A percentile compares a stretch with the other conserved stretches of the same genome.
Evolutionary conservation across 2,329 filamentous ascomycete species (phyloP).

Genomic region (Aspergillus niger): DNA sequence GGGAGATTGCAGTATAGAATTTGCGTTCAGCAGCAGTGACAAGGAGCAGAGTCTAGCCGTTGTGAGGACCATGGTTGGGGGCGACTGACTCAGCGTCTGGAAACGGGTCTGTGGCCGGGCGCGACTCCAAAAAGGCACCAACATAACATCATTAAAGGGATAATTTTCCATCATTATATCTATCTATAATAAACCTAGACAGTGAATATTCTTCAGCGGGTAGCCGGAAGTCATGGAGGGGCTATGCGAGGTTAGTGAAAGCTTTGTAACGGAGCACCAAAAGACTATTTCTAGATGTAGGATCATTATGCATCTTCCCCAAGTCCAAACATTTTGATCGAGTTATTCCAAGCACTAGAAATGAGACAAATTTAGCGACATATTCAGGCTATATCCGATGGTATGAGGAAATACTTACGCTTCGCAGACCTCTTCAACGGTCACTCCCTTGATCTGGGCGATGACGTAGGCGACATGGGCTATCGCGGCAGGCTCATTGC

Average conservation of each 20-base stretch:
- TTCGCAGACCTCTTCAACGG: constrained; percentile 81
- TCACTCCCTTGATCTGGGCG: constrained; percentile 78
- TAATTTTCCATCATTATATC: neutral
- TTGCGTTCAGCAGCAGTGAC: neutral
- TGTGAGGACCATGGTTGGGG: neutral
- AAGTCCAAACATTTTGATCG: constrained; percentile 74
- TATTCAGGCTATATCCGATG: neutral
- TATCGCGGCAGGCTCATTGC: constrained; percentile 91
- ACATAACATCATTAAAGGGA: neutral
- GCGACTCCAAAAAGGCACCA: neutral
- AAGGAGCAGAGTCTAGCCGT: neutral
- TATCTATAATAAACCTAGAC: neutral
- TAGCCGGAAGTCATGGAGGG: neutral
- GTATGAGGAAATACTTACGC: constrained; percentile 52
- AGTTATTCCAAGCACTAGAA: constrained; percentile 73
- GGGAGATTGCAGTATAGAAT: neutral
- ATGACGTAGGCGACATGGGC: constrained; percentile 85
- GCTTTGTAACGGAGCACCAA: neutral
- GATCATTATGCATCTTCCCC: constrained; percentile 46
- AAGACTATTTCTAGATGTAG: neutral
- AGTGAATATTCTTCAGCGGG: neutral
- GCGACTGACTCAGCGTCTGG: neutral
- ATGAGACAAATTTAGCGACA: constrained; percentile 24
- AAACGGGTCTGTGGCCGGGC: neutral
- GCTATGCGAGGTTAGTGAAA: neutral